These are phyloP conservation scores for Aspergillus fischeri DNA, from an alignment of 2,329 filamentous ascomycete species.

Conservation along the genomic window DNA sequence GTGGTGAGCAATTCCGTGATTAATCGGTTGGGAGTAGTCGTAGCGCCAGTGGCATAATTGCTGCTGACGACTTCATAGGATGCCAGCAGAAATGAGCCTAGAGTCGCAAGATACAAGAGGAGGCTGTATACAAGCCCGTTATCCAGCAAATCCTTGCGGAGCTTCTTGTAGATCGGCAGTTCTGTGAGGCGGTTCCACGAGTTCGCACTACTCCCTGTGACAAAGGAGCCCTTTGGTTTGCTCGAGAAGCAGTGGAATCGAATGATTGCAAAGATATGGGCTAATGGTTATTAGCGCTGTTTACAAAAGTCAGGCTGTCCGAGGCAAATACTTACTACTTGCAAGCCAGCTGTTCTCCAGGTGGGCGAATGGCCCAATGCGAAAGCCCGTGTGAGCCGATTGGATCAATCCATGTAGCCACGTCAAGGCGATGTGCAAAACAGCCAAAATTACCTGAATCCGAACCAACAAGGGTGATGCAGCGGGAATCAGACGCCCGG, in stretches of 20 bases:
- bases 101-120: constrained; percentile 8
- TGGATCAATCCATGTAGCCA: constrained; percentile 22
- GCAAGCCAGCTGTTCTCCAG: constrained; percentile 28
- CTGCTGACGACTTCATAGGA: neutral
- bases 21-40: neutral
- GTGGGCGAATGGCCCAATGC: constrained; percentile 21
- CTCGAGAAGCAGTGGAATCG: constrained; percentile 21
- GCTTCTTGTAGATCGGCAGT: constrained; percentile 1
- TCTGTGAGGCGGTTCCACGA: constrained; percentile 16
- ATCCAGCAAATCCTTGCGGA: constrained; percentile 13
- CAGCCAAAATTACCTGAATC: constrained; percentile 13
- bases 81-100: constrained; percentile 1
- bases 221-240: constrained; percentile 27
- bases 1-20: constrained; percentile 7
- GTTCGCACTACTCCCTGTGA: constrained; percentile 27
- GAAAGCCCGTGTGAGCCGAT: constrained; percentile 17
- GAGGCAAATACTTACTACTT: constrained; percentile 13
- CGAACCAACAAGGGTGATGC: constrained; percentile 4
- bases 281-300: constrained; percentile 3
- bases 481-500: constrained; percentile 12
- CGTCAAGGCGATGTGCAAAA: constrained; percentile 8
- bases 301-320: neutral
- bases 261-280: constrained; percentile 18
- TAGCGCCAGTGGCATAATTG: neutral
- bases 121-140: constrained; percentile 18